Base-by-base conservation (phyloP, 1,139 yeast genomes). In the Saccharomycopsis crataegensis region DNA sequence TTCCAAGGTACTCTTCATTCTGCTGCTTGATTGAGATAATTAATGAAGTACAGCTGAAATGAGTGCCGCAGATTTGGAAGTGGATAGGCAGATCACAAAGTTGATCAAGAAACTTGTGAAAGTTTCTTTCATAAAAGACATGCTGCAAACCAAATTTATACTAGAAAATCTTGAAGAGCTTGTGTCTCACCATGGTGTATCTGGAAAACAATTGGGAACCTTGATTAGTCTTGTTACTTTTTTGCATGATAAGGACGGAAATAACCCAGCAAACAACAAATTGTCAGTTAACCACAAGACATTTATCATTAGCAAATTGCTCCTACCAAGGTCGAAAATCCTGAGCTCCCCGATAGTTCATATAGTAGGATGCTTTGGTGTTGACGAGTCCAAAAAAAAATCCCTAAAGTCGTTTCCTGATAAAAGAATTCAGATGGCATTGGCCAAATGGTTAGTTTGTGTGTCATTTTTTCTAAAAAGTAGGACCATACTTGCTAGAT, bases 391-490 rank as follows among this genome's bases (percentile, higher is more conserved):
- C 17, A 12, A 16, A 12, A 12, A 40, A 17, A 40, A 36, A n/a
- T 17, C 31, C 9, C 11, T 5, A 33, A 22, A 16, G 14, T 32
- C 37, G 9, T 45, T 32, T 33, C 48, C 48, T 8, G 40, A 45
- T 22, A 37, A 33, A 43, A 43, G 47, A 36, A 16, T 49, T 12
- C 52, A 49, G 33, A 2, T 11, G 7, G 36, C 12, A 11, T 43
- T 49, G 12, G 22, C 33, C 8, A 31, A 34, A n/a, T 49, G 52
- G 52, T 16, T 49, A 12, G 52, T 49, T 12, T 14, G 31, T 14
- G 43, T 49, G 14, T 9, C 33, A 8, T 42, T 49, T 33, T 14
- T 31, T 16, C 17, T 42, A 2, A 28, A 42, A 7, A 33, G 17
- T 32, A n/a, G 11, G 14, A 41, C 22, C 14, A 34, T 41, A n/a